Conservation (phyloP, 495 filamentous ascomycete genomes). For the Penicillium roqueforti region DNA sequence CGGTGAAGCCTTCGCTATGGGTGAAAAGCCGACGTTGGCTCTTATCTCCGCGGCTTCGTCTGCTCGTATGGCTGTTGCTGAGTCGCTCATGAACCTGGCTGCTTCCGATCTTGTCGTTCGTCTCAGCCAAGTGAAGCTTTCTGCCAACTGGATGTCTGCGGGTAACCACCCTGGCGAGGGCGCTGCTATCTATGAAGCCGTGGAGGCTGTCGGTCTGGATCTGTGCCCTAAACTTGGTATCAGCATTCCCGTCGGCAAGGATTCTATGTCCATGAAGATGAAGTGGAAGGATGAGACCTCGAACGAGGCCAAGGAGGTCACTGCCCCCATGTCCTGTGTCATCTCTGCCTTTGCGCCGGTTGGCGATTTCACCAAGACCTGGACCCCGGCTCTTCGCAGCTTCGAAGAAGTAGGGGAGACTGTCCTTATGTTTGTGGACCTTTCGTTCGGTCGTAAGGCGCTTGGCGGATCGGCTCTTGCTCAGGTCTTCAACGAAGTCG, state of each 20-base stretch:
- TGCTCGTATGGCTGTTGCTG: conserved; percentile 92
- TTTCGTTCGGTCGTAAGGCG: conserved; percentile 70
- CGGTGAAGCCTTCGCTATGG: conserved; percentile 96
- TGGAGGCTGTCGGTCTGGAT: conserved; percentile 89
- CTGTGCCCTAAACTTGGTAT: conserved; percentile 78
- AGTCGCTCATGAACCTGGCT: conserved; percentile 86
- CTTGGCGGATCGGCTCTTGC: conserved; percentile 90
- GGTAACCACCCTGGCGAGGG: conserved; percentile 91
- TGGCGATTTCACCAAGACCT: conserved; percentile 72
- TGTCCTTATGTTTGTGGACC: conserved; percentile 84
- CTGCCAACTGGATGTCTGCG: conserved; percentile 98
- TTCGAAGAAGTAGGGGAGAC: conserved; percentile 86
- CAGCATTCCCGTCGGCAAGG: conserved; percentile 93
- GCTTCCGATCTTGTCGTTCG: conserved; percentile 79
- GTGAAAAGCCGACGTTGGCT: conserved; percentile 86
- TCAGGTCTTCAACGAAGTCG: conserved; percentile 85
- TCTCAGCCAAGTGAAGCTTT: conserved; percentile 74
- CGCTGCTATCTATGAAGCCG: conserved; percentile 89
- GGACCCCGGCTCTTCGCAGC: conserved; percentile 85
- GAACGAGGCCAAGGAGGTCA: conserved; percentile 74
- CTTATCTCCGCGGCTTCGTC: conserved; percentile 91
- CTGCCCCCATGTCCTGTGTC: conserved; percentile 82
- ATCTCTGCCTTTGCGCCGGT: conserved; percentile 88
- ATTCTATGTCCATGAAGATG: conserved; percentile 98
- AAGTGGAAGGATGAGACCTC: conserved; percentile 78